phyloP scores from a whole-genome alignment of 306 rosid species.

The Quercus agrifolia region DNA sequence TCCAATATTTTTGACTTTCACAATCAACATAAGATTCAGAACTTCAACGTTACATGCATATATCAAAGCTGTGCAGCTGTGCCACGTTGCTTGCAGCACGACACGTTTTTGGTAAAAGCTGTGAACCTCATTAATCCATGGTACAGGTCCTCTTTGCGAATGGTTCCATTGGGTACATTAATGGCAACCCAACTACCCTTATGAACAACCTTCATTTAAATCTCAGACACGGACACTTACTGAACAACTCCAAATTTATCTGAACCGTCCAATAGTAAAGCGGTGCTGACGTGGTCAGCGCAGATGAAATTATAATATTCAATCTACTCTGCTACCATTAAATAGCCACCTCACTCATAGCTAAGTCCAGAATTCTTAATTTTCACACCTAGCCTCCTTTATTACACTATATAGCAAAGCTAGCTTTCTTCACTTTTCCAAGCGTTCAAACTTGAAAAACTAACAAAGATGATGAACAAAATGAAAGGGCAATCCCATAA shows the following conservation, averaged over 20 bases:
- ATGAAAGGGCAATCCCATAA: neutral
- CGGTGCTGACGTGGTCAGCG: neutral
- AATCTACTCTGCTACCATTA: neutral
- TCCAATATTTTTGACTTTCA: too few species aligned
- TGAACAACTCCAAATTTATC: neutral
- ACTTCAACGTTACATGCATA: neutral
- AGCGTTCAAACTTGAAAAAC: neutral
- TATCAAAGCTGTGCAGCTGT: neutral
- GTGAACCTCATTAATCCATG: conserved; percentile 6
- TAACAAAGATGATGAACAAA: neutral
- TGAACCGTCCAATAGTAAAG: neutral
- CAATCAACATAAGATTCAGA: neutral
- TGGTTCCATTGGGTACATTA: neutral
- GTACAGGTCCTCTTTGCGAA: neutral
- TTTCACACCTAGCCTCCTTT: neutral
- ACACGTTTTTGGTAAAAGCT: conserved; percentile 9
- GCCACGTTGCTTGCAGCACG: neutral
- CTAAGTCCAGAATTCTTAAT: neutral
- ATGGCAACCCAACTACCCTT: conserved; percentile 27
- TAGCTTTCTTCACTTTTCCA: neutral
- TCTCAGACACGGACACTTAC: neutral
- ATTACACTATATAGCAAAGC: neutral
- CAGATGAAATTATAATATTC: neutral
- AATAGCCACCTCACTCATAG: neutral
- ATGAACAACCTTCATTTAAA: conserved; percentile 21